phyloP scores from a whole-genome alignment of 208 protist genomes.

The Leishmania tarentolae region DNA sequence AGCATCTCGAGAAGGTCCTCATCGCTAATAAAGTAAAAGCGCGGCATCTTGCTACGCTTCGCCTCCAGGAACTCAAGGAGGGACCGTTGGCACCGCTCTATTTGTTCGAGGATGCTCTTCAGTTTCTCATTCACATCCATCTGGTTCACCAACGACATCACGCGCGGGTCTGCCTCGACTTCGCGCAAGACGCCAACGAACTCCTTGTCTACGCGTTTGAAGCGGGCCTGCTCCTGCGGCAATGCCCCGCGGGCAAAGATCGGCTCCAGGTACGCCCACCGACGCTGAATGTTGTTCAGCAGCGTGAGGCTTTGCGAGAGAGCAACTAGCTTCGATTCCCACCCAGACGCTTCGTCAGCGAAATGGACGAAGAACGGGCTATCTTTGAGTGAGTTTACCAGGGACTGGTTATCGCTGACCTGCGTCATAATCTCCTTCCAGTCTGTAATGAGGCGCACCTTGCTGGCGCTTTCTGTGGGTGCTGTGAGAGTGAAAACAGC shows the following conservation, averaged over 20 bases:
- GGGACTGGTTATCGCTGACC: slow-evolving; percentile 95
- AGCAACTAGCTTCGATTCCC: slow-evolving; percentile 91
- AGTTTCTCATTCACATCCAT: slow-evolving; percentile 87
- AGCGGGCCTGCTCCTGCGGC: slow-evolving; percentile 95
- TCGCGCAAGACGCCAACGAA: slow-evolving; percentile 93
- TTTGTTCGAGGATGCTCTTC: slow-evolving; percentile 93
- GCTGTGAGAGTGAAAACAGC: slow-evolving; percentile 88
- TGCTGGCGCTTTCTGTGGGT: slow-evolving; percentile 48
- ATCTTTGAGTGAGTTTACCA: slow-evolving; percentile 96
- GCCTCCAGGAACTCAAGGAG: slow-evolving; percentile 97
- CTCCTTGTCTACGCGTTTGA: slow-evolving; percentile 96
- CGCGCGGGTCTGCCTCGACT: slow-evolving; percentile 90
- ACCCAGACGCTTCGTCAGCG: slow-evolving; percentile 86
- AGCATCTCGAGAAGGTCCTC: slow-evolving; percentile 99
- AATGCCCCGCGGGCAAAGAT: slow-evolving; percentile 97
- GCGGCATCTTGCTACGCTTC: slow-evolving; percentile 94
- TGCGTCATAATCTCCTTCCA: slow-evolving; percentile 97
- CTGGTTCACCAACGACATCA: slow-evolving; percentile 89
- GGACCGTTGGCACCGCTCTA: slow-evolving; percentile 96
- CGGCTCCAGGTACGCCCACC: slow-evolving; percentile 98
- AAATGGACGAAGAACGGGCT: slow-evolving; percentile 95
- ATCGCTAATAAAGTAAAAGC: slow-evolving; percentile 99
- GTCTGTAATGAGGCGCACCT: slow-evolving; percentile 95
- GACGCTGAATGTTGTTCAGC: slow-evolving; percentile 96
- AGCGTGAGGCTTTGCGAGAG: slow-evolving; percentile 83